Evolutionary conservation across 768 basidiomycete genomes (phyloP), one percentile per base, ranked within the genome.

Genomic region (Psilocybe cubensis): DNA sequence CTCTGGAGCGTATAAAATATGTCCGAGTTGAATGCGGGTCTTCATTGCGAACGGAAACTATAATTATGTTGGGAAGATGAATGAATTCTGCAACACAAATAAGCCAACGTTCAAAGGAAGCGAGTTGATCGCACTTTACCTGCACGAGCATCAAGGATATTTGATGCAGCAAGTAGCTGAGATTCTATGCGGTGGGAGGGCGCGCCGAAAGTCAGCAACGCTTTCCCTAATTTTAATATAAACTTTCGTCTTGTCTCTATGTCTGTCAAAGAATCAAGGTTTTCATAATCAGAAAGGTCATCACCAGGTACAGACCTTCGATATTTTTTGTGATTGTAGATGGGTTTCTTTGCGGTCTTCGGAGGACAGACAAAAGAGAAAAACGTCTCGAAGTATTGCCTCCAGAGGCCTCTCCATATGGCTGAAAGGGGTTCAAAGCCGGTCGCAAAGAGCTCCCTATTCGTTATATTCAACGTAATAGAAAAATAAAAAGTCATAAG

Each of bases 101-200:
- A 49, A 43, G 50, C 28, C 23, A 46, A 44, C 9, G 23, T 27
- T 4, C 35, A 25, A 24, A 20, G 45, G 17, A 46, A 47, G 33
- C 8, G n/a, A 29, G 2, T 56, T 25, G 33, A 57, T 35, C 43
- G 23, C 8, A 6, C 64, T 74, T 33, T 11, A 78, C 80, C 87
- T 53, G 91, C 89, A 63, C 88, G 82, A 59, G 92, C 81, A 28
- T 89, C 85, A 14, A 97, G 82, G 55, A 92, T 88, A 10, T 81
- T 75, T 5, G 94, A 88, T 2, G 92, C 93, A 3, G 91, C 84
- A 57, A 81, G 79, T 38, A 98, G 83, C 69, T 96, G 94, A 1
- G 92, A 87, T 74, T 96, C 94, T 60, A 96, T 89, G 18, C 96
- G 83, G 71, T 97, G 96, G 20, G 93, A 94, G 1, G 94, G 94